Conservation (phyloP, 371 early-diverging fungal genomes). For the Apophysomyces ossiformis region DNA sequence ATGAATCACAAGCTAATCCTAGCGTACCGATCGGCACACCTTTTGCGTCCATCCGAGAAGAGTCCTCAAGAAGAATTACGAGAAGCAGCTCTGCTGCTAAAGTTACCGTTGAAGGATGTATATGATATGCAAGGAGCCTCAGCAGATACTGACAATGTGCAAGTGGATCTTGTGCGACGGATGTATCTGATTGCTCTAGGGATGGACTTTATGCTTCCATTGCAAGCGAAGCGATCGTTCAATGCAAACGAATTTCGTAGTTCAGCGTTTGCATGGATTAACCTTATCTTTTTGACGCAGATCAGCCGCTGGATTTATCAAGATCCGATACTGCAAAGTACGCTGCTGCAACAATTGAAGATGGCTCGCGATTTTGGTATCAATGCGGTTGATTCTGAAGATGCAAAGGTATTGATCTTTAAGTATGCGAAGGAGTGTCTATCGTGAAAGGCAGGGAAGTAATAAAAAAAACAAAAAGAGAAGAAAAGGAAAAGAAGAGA, state of each 20-base stretch:
- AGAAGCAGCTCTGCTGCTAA: slow-evolving; percentile 20
- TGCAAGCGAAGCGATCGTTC: slow-evolving; percentile 11
- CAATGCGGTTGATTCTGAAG: slow-evolving; percentile 24
- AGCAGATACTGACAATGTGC: slow-evolving; percentile 13
- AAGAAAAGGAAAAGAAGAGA: too few species aligned
- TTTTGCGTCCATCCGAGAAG: slow-evolving; percentile 9
- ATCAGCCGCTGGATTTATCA: slow-evolving; percentile 29
- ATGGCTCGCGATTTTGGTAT: slow-evolving; percentile 20
- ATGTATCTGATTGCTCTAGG: slow-evolving; percentile 26
- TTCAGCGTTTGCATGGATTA: slow-evolving; percentile 40
- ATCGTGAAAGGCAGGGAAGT: not conserved
- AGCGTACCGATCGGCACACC: slow-evolving; percentile 26
- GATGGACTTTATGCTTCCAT: slow-evolving; percentile 24
- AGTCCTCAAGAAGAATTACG: slow-evolving; percentile 20
- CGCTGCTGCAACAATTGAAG: slow-evolving; percentile 14
- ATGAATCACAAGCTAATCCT: slow-evolving; percentile 12
- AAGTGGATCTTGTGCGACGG: slow-evolving; percentile 27
- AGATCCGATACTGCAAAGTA: slow-evolving; percentile 15
- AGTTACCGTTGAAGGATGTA: slow-evolving; percentile 17
- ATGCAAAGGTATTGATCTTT: slow-evolving; percentile 25
- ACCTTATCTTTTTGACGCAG: slow-evolving; percentile 33
- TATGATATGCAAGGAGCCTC: slow-evolving; percentile 16
- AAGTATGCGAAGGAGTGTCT: slow-evolving; percentile 24
- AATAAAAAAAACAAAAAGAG: not conserved
- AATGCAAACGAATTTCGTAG: slow-evolving; percentile 8